Percentiles rank a stretch among this genome's conserved stretches.
These are phyloP conservation scores for Grigorovia humatica DNA, from an alignment of 805 yeast genomes.

Conservation along the genomic window DNA sequence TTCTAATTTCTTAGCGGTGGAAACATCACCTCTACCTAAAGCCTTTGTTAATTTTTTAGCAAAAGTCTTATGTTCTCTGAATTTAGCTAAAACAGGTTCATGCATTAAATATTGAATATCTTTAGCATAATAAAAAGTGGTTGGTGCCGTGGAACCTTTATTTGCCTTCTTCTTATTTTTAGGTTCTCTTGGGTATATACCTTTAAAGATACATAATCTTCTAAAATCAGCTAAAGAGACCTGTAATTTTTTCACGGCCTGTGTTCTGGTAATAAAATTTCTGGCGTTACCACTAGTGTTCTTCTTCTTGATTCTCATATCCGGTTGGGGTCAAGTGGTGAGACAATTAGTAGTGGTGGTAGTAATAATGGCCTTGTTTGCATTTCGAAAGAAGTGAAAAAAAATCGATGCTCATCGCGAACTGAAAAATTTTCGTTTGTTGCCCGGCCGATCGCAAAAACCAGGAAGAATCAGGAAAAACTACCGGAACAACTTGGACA, in stretches of 20 bases:
- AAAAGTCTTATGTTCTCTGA: constrained; percentile 92
- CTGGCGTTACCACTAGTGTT: constrained; percentile 82
- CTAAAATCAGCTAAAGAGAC: constrained; percentile 93
- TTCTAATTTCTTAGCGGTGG: constrained; percentile 80
- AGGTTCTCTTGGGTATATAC: constrained; percentile 95
- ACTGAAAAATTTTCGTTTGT: neutral
- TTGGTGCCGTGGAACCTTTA: constrained; percentile 94
- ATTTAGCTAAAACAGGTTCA: constrained; percentile 84
- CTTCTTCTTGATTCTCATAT: constrained; percentile 66
- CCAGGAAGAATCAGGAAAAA: too few species aligned
- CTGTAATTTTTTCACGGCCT: constrained; percentile 85
- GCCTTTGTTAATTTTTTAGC: constrained; percentile 84
- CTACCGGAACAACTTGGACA: too few species aligned
- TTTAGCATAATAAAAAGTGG: constrained; percentile 85
- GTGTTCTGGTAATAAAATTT: constrained; percentile 87
- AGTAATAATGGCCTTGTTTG: too few species aligned
- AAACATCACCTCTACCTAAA: constrained; percentile 83
- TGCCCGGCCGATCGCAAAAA: neutral
- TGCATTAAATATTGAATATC: constrained; percentile 92
- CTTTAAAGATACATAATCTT: constrained; percentile 94
- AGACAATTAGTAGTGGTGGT: too few species aligned
- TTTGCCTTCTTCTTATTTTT: constrained; percentile 92
- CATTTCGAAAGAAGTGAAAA: neutral
- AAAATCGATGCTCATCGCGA: neutral
- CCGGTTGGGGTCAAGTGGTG: neutral